These are phyloP conservation scores for Teunomyces pallodes DNA, from an alignment of 805 yeast genomes.

Conservation along the genomic window DNA sequence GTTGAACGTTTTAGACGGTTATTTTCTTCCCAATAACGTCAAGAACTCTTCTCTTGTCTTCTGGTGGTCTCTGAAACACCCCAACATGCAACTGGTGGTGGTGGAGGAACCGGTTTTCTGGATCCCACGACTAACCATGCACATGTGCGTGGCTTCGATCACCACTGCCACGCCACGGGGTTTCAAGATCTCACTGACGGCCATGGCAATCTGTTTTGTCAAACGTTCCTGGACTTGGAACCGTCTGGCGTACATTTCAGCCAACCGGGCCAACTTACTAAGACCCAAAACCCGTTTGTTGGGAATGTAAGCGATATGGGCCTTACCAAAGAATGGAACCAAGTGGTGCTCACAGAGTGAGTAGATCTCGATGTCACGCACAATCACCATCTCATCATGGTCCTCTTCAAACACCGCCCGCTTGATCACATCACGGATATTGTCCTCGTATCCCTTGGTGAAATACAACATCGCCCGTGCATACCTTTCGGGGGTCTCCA, in stretches of 20 bases:
- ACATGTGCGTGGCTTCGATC: constrained; percentile 97
- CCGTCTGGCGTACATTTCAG: constrained; percentile 95
- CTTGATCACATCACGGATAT: constrained; percentile 86
- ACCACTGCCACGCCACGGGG: constrained; percentile 99
- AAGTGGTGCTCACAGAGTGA: constrained; percentile 96
- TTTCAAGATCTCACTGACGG: constrained; percentile 81
- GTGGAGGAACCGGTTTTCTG: constrained; percentile 94
- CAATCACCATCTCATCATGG: constrained; percentile 99
- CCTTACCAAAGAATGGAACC: constrained; percentile 96
- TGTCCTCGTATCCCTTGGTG: constrained; percentile 96
- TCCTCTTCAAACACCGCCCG: constrained; percentile 97
- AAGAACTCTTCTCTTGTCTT: constrained; percentile 96
- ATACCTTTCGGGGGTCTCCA: constrained; percentile 93
- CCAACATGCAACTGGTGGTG: constrained; percentile 94
- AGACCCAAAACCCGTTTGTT: constrained; percentile 89
- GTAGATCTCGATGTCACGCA: constrained; percentile 87
- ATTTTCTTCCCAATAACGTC: constrained; percentile 63
- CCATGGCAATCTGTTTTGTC: constrained; percentile 97
- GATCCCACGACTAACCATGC: constrained; percentile 98
- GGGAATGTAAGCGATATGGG: constrained; percentile 97
- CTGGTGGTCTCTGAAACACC: constrained; percentile 89
- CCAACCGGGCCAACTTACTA: constrained; percentile 88
- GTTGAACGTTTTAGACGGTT: not conserved
- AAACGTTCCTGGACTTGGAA: constrained; percentile 97
- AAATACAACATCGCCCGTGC: constrained; percentile 95